Conservation (phyloP, 31 red algal genomes). For the Asparagopsis taxiformis region DNA sequence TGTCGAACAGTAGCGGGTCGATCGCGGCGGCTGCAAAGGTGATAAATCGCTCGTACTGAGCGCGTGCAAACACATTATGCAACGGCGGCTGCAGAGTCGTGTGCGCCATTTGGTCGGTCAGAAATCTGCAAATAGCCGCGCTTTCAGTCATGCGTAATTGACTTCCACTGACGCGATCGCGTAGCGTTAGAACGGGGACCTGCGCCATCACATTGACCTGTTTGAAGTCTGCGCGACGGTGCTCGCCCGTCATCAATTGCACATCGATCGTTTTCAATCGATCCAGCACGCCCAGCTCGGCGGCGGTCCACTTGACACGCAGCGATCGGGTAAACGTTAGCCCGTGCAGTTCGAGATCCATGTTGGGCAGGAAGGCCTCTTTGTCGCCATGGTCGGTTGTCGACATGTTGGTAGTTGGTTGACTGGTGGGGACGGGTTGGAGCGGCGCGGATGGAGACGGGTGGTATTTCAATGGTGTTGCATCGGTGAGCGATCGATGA, state of each 20-base stretch:
- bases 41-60: neutral
- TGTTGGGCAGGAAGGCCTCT: too few species aligned
- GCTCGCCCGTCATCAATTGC: slow-evolving; percentile 10
- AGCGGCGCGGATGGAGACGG: too few species aligned
- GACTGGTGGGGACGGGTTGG: too few species aligned
- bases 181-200: slow-evolving; percentile 5
- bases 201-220: slow-evolving; percentile 11
- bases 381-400: too few species aligned
- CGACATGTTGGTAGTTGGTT: too few species aligned
- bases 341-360: slow-evolving; percentile 12
- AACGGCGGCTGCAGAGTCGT: neutral
- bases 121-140: slow-evolving; percentile 21
- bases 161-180: neutral
- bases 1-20: slow-evolving; percentile 14
- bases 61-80: slow-evolving; percentile 4
- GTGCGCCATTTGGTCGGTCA: neutral
- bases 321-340: slow-evolving; percentile 1
- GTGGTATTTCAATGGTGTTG: too few species aligned
- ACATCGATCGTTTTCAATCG: neutral
- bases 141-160: slow-evolving; percentile 2
- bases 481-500: too few species aligned
- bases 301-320: slow-evolving; percentile 4
- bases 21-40: slow-evolving; percentile 8
- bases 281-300: slow-evolving; percentile 5
- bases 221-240: neutral